phyloP scores from a whole-genome alignment of 106 monocot genomes.

The Acanthochlamys bracteata region DNA sequence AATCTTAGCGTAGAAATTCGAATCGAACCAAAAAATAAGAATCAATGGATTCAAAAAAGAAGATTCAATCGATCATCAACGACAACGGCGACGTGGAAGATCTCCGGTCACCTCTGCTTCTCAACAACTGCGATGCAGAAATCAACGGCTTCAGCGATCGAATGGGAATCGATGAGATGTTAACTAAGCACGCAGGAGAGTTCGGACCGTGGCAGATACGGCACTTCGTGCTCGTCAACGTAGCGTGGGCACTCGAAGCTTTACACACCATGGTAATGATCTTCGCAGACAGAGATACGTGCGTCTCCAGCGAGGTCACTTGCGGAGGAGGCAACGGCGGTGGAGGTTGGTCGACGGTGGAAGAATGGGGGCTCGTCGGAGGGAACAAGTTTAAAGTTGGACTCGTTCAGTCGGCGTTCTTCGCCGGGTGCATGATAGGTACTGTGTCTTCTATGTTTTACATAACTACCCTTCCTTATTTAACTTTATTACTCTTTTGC shows the following conservation, averaged over 20 bases:
- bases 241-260: constrained; percentile 46
- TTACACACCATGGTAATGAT: constrained; percentile 50
- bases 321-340: too few relatives aligned
- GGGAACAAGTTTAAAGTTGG: constrained; percentile 70
- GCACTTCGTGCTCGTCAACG: constrained; percentile 45
- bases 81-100: background rate
- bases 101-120: background rate
- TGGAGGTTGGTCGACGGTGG: constrained; percentile 33
- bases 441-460: background rate
- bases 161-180: constrained; percentile 46
- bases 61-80: background rate
- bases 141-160: background rate
- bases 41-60: too few relatives aligned
- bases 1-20: too few relatives aligned
- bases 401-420: constrained; percentile 68
- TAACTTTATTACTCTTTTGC: too few relatives aligned
- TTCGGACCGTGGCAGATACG: constrained; percentile 53
- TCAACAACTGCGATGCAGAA: background rate
- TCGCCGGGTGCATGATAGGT: constrained; percentile 86
- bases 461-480: too few relatives aligned
- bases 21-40: too few relatives aligned
- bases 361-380: constrained; percentile 71
- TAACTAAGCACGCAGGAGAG: constrained; percentile 36
- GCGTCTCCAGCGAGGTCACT: too few relatives aligned
- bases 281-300: constrained; percentile 26